Evolutionary conservation across 176 grass and related monocot genomes (phyloP), one percentile per base, ranked within the genome.

Genomic region (Juncus inflexus): DNA sequence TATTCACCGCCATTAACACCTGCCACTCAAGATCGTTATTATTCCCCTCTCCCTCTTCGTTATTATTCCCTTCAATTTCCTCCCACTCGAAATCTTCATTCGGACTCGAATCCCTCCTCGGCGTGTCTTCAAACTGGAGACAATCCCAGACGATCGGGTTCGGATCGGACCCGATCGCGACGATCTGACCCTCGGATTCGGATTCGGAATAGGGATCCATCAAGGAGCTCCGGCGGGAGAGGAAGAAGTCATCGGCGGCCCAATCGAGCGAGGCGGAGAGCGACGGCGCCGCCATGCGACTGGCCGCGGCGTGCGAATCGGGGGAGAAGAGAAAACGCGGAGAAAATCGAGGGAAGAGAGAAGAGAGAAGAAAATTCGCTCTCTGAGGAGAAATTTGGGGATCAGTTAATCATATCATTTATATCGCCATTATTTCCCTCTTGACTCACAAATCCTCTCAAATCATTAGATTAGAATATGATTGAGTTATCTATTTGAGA

Each of bases 81-180:
- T 90, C 87, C 87, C 87, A 90, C 40, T 90, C 87, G 63, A 90
- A 86, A 13, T 90, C 84, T 7, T 87, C 83, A 40, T 40, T 70
- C 1, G 63, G n/a, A 9, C 58, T 19, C 60, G 63, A 39, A 85
- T 90, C 86, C n/a, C 67, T 71, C 7, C 55, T 60, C 19, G 56
- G 78, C 72, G 6, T 78, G 0, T 86, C 83, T 14, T 80, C 77
- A 28, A 80, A 54, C 12, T 83, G 80, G 63, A 90, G 69, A 75
- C 83, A 90, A 37, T 90, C 83, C 87, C 87, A 90, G 11, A 40
- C 69, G 28, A 75, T 80, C n/a, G 79, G 72, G n/a, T 39, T 58
- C 38, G 78, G 82, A 0, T 61, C 78, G 3, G 77, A 58, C 35
- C 70, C 84, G 10, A 74, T 72, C 2, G 83, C 83, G 41, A 82